These are phyloP conservation scores for Boletus pseudo-olivaceus DNA, from an alignment of 768 basidiomycete genomes.

Conservation along the genomic window DNA sequence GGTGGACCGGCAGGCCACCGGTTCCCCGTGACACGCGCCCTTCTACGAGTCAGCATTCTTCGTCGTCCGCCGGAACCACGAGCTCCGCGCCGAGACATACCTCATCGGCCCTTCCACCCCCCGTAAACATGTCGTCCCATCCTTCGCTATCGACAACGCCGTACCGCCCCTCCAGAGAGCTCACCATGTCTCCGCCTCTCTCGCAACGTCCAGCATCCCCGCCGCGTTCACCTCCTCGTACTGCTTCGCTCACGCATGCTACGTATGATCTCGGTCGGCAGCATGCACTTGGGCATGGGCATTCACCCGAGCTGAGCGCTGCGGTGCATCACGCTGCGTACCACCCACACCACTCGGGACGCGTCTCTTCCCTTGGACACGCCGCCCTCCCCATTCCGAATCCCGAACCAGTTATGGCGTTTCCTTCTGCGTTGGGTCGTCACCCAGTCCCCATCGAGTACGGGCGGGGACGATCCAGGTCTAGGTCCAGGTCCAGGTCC, in stretches of 20 bases:
- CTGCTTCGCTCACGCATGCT: background rate
- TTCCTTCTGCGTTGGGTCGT: background rate
- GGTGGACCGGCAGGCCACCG: background rate
- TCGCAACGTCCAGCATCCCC: background rate
- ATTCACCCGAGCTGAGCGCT: background rate
- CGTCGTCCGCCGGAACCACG: background rate
- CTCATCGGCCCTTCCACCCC: conserved; percentile 4
- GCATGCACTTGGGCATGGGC: background rate
- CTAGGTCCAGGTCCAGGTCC: background rate
- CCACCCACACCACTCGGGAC: background rate
- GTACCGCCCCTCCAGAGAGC: background rate
- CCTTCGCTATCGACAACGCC: conserved; percentile 5
- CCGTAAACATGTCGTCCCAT: conserved; percentile 8
- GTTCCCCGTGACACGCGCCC: conserved; percentile 7
- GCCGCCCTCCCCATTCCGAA: background rate
- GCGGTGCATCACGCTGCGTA: too few species aligned
- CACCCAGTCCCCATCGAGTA: background rate
- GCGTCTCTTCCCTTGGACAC: background rate
- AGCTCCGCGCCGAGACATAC: background rate
- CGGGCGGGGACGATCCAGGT: background rate
- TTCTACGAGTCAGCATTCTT: conserved; percentile 6
- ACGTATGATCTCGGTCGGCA: background rate
- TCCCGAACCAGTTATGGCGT: background rate
- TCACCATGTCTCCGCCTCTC: background rate
- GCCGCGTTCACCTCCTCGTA: background rate